A percentile compares a stretch with the other conserved stretches of the same genome.
These are phyloP conservation scores for Sugiyamaella boreocaroliniensis DNA, from an alignment of 805 yeast species.

Conservation along the genomic window DNA sequence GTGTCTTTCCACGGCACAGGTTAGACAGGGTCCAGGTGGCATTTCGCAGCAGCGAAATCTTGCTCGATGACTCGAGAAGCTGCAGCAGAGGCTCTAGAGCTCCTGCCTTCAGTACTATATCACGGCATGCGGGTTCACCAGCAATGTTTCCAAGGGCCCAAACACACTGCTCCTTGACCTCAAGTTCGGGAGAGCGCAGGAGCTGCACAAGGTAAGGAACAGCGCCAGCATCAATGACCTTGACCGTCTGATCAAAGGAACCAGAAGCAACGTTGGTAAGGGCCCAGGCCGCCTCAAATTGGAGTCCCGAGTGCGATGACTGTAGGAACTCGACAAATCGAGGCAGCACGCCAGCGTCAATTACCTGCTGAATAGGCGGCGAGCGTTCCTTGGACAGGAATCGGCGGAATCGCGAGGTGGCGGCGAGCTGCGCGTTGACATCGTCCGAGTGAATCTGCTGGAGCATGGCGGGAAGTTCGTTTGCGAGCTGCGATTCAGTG, in stretches of 20 bases:
- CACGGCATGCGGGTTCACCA: constrained; percentile 94
- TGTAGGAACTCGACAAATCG: constrained; percentile 80
- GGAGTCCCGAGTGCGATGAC: constrained; percentile 71
- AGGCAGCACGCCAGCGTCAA: constrained; percentile 90
- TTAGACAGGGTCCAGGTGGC: constrained; percentile 98
- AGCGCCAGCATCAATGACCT: constrained; percentile 89
- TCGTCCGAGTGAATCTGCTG: constrained; percentile 69
- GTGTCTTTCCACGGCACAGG: constrained; percentile 92
- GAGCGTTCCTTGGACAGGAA: constrained; percentile 87
- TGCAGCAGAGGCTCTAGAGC: constrained; percentile 86
- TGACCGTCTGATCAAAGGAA: constrained; percentile 76
- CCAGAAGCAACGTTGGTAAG: constrained; percentile 97
- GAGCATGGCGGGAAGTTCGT: constrained; percentile 80
- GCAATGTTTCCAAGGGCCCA: constrained; percentile 99
- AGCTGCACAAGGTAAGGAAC: constrained; percentile 85
- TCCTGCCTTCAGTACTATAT: constrained; percentile 72
- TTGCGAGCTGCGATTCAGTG: constrained; percentile 24
- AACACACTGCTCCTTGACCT: constrained; percentile 96
- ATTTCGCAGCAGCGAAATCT: constrained; percentile 78
- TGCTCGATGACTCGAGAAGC: constrained; percentile 72
- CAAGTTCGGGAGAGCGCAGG: constrained; percentile 71
- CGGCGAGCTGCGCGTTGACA: constrained; percentile 72
- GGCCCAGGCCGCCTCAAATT: constrained; percentile 99
- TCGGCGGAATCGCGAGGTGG: constrained; percentile 91
- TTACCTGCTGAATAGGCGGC: constrained; percentile 93